Evolutionary conservation across 768 basidiomycete genomes (phyloP).

Genomic region (Chalciporus pseudorubinellus): DNA sequence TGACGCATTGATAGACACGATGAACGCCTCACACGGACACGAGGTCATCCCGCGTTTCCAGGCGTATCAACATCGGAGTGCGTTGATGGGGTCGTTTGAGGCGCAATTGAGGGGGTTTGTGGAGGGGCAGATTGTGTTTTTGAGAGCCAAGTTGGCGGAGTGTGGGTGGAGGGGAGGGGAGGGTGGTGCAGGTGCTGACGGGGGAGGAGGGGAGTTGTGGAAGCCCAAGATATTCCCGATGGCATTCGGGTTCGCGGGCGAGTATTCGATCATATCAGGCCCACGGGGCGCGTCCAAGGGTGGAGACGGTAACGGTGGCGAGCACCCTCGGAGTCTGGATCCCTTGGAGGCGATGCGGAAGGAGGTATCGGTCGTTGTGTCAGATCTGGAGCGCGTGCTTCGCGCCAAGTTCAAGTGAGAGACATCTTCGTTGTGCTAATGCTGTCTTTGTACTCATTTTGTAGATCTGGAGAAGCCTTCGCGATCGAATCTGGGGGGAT

Average conservation of each 20-base stretch:
- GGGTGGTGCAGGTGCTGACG: not conserved
- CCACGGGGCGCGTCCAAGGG: not conserved
- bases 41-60: constrained; percentile 14
- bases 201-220: not conserved
- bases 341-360: constrained; percentile 13
- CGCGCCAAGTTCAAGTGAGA: constrained; percentile 20
- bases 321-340: not conserved
- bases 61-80: constrained; percentile 20
- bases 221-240: not conserved
- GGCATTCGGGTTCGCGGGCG: constrained; percentile 24
- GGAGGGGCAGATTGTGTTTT: constrained; percentile 25
- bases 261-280: constrained; percentile 24
- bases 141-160: constrained; percentile 14
- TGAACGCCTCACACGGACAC: too few relatives aligned
- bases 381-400: constrained; percentile 12
- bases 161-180: not conserved
- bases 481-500: constrained; percentile 22
- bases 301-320: not conserved
- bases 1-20: not conserved
- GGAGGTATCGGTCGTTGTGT: constrained; percentile 18
- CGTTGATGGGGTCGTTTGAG: constrained; percentile 14
- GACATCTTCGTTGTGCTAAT: not conserved
- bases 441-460: not conserved
- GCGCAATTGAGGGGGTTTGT: constrained; percentile 19
- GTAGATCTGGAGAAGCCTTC: constrained; percentile 19